Evolutionary conservation across 139 green algal species (phyloP), one percentile per base, ranked within the genome.

Genomic region (Chlamydomonas sp.): DNA sequence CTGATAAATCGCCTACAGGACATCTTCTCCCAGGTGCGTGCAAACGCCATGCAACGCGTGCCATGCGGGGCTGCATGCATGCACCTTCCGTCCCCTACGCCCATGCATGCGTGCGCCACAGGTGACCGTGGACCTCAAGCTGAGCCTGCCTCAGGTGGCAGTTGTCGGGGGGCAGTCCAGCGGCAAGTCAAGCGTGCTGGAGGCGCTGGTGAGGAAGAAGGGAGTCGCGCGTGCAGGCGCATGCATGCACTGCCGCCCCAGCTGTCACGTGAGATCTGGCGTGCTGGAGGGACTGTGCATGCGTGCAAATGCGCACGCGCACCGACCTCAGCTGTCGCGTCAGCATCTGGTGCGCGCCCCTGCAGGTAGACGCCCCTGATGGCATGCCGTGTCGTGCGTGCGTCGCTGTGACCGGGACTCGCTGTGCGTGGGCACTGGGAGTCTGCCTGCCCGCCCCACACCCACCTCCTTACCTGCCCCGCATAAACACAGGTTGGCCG

Each of bases 141-240:
- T 96, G 5, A 86, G 91, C 34, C 75, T 97, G 22, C 93, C 92
- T 0, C 89, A 96, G 75, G 90, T 98, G 16, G 95, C 89, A 3
- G 95, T 98, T 8, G 83, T 99, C 22, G 95, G 95, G 8, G 93
- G 84, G 58, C 95, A 99, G 65, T 92, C 79, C 84, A 95, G 85
- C 69, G 95, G 95, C 69, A 99, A 99, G 71, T 91, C 78, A 33
- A 91, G 77, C 67, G 95, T 99, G 13, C 77, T 99, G 1, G 95
- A 99, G 77, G 85, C 91, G 5, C 63, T 99, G 72, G 95, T 97
- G 76, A 76, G 70, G n/a, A n/a, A n/a, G n/a, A n/a, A n/a, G n/a
- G n/a, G n/a, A n/a, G n/a, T n/a, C n/a, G n/a, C n/a, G n/a, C n/a
- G 39, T 50, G 39, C 39, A 50, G 8, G 10, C 13, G 39, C 8